Evolutionary conservation across 2,329 filamentous ascomycete genomes (phyloP).

Genomic region (Pseudogymnoascus sp.): DNA sequence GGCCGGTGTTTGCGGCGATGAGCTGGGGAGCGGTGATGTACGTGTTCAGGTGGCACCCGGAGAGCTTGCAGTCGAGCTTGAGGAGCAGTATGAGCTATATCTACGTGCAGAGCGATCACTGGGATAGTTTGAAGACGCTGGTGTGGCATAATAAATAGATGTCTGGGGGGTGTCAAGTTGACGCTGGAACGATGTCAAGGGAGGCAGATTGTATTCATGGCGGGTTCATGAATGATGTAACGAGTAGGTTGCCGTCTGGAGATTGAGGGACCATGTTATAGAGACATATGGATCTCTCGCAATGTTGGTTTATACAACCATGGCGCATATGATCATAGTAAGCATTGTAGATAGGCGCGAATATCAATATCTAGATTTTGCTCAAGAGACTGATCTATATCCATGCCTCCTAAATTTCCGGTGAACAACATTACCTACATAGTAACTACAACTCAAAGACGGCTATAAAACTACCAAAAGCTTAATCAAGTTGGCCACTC

Average conservation of each 20-base stretch:
- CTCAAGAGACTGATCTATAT: neutral
- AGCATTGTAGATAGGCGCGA: neutral
- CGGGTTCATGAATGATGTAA: constrained; percentile 6
- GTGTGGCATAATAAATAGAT: constrained; percentile 70
- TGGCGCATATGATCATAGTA: neutral
- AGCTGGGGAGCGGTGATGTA: constrained; percentile 96
- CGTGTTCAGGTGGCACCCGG: constrained; percentile 84
- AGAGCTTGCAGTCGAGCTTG: constrained; percentile 83
- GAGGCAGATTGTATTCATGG: neutral
- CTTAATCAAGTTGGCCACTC: neutral
- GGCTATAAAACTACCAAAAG: neutral
- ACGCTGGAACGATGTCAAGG: neutral
- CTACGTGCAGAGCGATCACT: constrained; percentile 81
- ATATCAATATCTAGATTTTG: neutral
- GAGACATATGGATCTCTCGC: neutral
- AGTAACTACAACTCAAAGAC: neutral
- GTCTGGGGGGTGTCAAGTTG: neutral
- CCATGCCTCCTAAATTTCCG: neutral
- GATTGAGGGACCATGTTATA: neutral
- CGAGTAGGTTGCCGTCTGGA: neutral
- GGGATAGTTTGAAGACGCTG: constrained; percentile 79
- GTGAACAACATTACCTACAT: neutral
- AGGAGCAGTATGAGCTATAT: constrained; percentile 97
- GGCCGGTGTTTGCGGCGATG: constrained; percentile 84
- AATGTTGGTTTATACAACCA: neutral